Evolutionary conservation across 2,329 filamentous ascomycete genomes (phyloP).

Genomic region (Phaeosphaeriaceae sp.): DNA sequence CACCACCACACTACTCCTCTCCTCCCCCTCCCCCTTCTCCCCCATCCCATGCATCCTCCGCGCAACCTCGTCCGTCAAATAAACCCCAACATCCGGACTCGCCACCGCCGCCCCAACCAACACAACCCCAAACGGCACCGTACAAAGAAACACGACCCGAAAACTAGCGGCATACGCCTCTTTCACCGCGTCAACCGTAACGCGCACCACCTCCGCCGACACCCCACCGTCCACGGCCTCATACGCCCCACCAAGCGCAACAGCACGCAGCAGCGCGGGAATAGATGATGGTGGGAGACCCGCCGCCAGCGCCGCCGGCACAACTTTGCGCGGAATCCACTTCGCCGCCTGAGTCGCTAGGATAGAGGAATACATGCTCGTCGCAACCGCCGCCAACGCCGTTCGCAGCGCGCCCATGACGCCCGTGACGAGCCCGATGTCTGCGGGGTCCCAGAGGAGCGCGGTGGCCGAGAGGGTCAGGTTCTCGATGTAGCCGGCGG

Average conservation of each 20-base stretch:
- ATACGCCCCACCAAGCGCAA: too few relatives aligned
- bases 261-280: conserved; percentile 29
- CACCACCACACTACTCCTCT: conserved; percentile 16
- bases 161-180: conserved; percentile 55
- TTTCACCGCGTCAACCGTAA: conserved; percentile 46
- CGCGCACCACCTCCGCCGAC: conserved; percentile 28
- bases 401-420: conserved; percentile 40
- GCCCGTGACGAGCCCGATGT: conserved; percentile 41
- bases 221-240: too few relatives aligned
- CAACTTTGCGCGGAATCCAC: conserved; percentile 36
- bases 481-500: conserved; percentile 42
- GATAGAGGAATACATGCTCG: conserved; percentile 41
- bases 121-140: conserved; percentile 44
- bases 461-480: conserved; percentile 34
- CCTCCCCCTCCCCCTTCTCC: conserved; percentile 24
- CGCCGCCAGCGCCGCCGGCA: conserved; percentile 29
- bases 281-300: conserved; percentile 32
- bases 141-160: conserved; percentile 54
- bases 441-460: conserved; percentile 39
- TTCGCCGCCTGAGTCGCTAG: conserved; percentile 34
- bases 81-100: conserved; percentile 53
- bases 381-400: conserved; percentile 29
- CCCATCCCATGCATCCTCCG: conserved; percentile 48
- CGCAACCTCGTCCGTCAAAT: conserved; percentile 53
- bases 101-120: conserved; percentile 48